phyloP scores from a whole-genome alignment of 805 yeast genomes.

The Pichia eremophila region DNA sequence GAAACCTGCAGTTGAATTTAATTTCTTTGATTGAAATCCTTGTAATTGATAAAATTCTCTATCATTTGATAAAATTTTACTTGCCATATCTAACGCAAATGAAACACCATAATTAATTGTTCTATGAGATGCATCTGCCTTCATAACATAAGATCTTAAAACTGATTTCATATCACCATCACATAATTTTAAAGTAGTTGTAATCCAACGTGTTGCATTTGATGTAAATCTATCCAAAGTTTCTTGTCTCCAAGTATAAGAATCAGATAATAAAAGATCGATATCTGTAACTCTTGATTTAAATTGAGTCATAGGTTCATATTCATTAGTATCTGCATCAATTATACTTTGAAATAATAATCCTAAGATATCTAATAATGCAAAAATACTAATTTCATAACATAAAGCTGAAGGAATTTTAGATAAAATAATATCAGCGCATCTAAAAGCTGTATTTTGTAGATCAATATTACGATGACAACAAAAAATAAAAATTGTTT shows the following conservation, averaged over 20 bases:
- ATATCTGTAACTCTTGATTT: conserved; percentile 35
- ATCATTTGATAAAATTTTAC: conserved; percentile 56
- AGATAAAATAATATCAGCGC: conserved; percentile 59
- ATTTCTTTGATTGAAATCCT: conserved; percentile 23
- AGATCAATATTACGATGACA: conserved; percentile 70
- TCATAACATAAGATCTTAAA: conserved; percentile 65
- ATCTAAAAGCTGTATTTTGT: conserved; percentile 71
- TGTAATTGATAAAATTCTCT: conserved; percentile 47
- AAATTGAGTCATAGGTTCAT: conserved; percentile 73
- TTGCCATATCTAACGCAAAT: conserved; percentile 86
- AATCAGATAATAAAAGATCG: conserved; percentile 57
- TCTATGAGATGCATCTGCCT: conserved; percentile 17
- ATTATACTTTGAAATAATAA: conserved; percentile 69
- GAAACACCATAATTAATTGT: conserved; percentile 70
- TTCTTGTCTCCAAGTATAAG: conserved; percentile 61
- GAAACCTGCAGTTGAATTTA: conserved; percentile 60
- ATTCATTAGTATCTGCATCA: conserved; percentile 77
- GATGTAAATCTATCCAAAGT: conserved; percentile 53
- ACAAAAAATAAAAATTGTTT: conserved; percentile 55
- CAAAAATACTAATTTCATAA: conserved; percentile 60
- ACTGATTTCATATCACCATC: conserved; percentile 70
- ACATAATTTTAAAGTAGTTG: conserved; percentile 44
- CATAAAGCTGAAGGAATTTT: conserved; percentile 73
- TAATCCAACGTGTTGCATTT: conserved; percentile 61
- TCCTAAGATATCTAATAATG: conserved; percentile 72